Percentiles rank a stretch among this genome's conserved stretches.
These are phyloP conservation scores for Luffa acutangula DNA, from an alignment of 306 rosid species.

Conservation along the genomic window DNA sequence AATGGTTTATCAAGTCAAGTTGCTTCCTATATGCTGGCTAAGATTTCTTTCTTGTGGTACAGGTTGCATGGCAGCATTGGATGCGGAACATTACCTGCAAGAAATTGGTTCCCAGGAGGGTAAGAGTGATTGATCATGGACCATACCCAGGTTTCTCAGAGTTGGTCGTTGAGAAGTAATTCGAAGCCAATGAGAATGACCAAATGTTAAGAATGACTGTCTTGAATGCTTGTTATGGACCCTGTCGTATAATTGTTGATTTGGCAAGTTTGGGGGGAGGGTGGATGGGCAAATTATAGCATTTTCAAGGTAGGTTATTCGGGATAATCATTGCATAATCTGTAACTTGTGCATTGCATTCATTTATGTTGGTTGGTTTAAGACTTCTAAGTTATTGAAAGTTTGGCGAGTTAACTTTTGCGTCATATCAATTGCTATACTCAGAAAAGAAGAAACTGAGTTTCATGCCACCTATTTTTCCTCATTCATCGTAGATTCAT, in stretches of 20 bases:
- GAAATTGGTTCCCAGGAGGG: conserved; percentile 52
- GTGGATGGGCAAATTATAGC: not conserved
- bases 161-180: not conserved
- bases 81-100: conserved; percentile 86
- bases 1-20: not conserved
- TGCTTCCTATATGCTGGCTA: not conserved
- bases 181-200: not conserved
- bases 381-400: not conserved
- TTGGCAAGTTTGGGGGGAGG: not conserved
- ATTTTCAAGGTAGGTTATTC: not conserved
- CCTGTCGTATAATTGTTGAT: not conserved
- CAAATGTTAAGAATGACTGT: not conserved
- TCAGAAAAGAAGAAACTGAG: not conserved
- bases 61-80: conserved; percentile 98
- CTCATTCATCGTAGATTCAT: not conserved
- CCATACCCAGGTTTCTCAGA: conserved; percentile 5
- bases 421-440: not conserved
- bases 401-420: not conserved
- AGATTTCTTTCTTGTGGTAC: conserved; percentile 10
- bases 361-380: not conserved
- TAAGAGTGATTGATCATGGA: conserved; percentile 43
- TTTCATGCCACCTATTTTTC: not conserved
- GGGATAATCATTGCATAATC: not conserved
- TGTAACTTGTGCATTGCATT: not conserved
- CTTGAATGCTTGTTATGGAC: not conserved